Evolutionary conservation across 345 rosid species (phyloP), one percentile per base, ranked within the genome.

Genomic region (Psidium friedrichsthalianum): DNA sequence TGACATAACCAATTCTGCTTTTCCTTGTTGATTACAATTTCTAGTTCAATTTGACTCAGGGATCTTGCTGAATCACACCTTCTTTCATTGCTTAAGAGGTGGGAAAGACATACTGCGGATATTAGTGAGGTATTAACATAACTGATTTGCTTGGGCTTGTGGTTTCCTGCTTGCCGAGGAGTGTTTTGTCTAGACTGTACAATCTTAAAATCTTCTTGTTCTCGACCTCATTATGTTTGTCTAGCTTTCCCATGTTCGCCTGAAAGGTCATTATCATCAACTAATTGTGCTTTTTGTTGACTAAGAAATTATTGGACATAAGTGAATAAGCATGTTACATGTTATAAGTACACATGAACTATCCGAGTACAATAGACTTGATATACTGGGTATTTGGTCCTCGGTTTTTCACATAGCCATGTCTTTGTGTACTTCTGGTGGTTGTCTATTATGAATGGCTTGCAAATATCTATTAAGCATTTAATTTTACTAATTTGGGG

Each of bases 21-120:
- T 49, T 55, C 56, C 81, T 56, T 22, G 25, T 44, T 51, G 59
- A 58, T 86, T 61, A 82, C n/a, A 86, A 49, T 82, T 36, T 61
- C 47, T 9, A 32, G 57, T 54, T 57, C 85, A 89, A 53, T 83
- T 86, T 86, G 88, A 80, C 86, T 89, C 90, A 95, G 98, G 98
- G 98, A 91, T 89, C 93, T 96, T 90, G 90, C 99, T 61, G 91
- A 90, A 51, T 57, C 83, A 53, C 90, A 90, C 86, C 90, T 96
- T 81, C 61, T 56, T 74, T 85, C 88, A 86, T 85, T 97, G 92
- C 89, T 96, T 53, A 91, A 91, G 88, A 89, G 86, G 81, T 97
- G 98, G 98, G 95, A 94, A 89, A 90, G 82, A 74, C 91, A 91
- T 83, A 89, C 95, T 2, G 83, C 84, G 1, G 93, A 89, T 83